A percentile compares a stretch with the other conserved stretches of the same genome.
Evolutionary conservation across 1,284 basidiomycete genomes (phyloP).

Genomic region (Rhodotorula sp.): DNA sequence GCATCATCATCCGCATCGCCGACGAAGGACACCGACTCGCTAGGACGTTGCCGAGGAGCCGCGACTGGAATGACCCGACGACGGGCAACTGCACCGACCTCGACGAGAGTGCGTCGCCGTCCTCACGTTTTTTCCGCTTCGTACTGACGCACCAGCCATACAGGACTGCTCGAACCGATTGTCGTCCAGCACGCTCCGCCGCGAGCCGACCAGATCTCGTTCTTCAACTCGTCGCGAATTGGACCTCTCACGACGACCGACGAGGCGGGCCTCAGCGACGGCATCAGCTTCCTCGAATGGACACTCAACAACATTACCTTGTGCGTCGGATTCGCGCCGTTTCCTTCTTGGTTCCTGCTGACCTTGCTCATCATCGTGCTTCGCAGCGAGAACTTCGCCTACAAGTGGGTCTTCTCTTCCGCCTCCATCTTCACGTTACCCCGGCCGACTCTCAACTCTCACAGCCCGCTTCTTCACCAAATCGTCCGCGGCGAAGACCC

Average conservation of each 20-base stretch:
- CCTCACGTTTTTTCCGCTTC: background rate
- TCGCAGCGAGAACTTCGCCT: conserved; percentile 9
- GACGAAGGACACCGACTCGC: conserved; percentile 14
- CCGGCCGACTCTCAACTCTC: too few species aligned
- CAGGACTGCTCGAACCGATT: conserved; percentile 41
- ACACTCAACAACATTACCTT: conserved; percentile 45
- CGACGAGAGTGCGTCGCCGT: conserved; percentile 29
- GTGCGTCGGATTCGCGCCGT: conserved; percentile 30
- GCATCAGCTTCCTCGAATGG: conserved; percentile 29
- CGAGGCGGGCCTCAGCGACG: background rate
- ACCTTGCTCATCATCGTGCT: background rate
- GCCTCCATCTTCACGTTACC: too few species aligned
- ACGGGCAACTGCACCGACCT: conserved; percentile 34
- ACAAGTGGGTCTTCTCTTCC: background rate
- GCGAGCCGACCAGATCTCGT: conserved; percentile 22
- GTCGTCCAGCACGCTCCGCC: conserved; percentile 37
- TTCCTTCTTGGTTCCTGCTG: background rate
- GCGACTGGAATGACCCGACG: conserved; percentile 39
- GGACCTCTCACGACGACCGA: too few species aligned
- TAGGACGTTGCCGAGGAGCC: conserved; percentile 21
- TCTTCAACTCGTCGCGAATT: conserved; percentile 40
- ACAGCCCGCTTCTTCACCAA: conserved; percentile 42
- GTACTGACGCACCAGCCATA: background rate
- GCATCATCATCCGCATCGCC: conserved; percentile 41
- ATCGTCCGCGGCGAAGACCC: conserved; percentile 37